These are phyloP conservation scores for Hymenoscyphus repandus DNA, from an alignment of 2,329 filamentous ascomycete species.

Conservation along the genomic window DNA sequence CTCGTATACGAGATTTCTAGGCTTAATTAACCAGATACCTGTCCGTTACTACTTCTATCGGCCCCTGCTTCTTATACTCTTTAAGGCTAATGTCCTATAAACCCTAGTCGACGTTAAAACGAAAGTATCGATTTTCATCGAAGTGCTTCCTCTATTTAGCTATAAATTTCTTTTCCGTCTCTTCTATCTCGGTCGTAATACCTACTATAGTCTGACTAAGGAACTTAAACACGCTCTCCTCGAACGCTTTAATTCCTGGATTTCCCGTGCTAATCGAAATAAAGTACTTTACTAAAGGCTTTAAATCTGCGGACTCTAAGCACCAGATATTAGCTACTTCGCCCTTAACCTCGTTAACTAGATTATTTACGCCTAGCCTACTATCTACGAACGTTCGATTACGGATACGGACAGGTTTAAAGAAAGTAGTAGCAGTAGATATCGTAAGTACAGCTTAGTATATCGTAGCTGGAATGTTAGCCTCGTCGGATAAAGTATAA, in stretches of 20 bases:
- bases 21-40: constrained; percentile 18
- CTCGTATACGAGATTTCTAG: background rate
- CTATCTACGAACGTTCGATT: constrained; percentile 27
- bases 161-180: constrained; percentile 27
- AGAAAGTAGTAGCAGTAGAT: constrained; percentile 30
- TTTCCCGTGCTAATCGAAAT: constrained; percentile 31
- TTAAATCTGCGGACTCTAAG: constrained; percentile 22
- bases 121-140: constrained; percentile 30
- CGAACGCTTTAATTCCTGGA: constrained; percentile 19
- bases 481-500: constrained; percentile 22
- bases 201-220: constrained; percentile 23
- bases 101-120: constrained; percentile 33
- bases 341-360: constrained; percentile 24
- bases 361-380: constrained; percentile 30
- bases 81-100: constrained; percentile 26
- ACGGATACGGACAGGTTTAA: constrained; percentile 28
- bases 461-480: constrained; percentile 26
- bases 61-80: constrained; percentile 20
- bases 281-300: constrained; percentile 30
- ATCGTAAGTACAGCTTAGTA: constrained; percentile 30
- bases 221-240: constrained; percentile 17
- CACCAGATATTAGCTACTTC: constrained; percentile 30
- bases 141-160: constrained; percentile 22
- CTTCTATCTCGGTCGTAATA: constrained; percentile 29
- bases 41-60: constrained; percentile 25